Evolutionary conservation across 345 rosid genomes (phyloP).

Genomic region (Erodium maritimum): DNA sequence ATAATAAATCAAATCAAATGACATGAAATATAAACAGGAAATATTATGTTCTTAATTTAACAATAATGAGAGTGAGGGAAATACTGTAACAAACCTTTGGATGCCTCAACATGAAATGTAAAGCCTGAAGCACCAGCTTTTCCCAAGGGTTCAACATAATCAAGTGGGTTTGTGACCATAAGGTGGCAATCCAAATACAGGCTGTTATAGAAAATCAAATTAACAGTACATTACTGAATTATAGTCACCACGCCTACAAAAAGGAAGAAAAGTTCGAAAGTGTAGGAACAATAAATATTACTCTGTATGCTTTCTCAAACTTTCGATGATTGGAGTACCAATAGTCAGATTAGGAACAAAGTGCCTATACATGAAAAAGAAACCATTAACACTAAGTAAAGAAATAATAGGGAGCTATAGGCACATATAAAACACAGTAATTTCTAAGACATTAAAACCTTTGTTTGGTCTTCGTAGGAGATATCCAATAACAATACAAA

Average conservation of each 20-base stretch:
- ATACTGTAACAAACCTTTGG: constrained; percentile 41
- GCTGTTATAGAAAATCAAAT: constrained; percentile 24
- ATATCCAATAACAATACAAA: no score
- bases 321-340: constrained; percentile 82
- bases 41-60: background rate
- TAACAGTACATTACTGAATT: constrained; percentile 1
- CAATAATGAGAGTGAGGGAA: background rate
- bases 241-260: background rate
- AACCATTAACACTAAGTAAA: background rate
- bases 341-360: constrained; percentile 82
- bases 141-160: constrained; percentile 62
- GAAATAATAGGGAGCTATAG: background rate
- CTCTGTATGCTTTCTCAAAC: constrained; percentile 85
- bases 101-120: constrained; percentile 82
- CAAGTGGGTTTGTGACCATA: constrained; percentile 86
- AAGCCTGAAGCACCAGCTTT: constrained; percentile 95
- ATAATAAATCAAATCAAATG: background rate
- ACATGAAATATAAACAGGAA: background rate
- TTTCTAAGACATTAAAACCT: no score
- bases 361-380: constrained; percentile 35
- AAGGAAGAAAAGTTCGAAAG: background rate
- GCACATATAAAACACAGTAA: background rate
- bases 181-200: constrained; percentile 93
- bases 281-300: constrained; percentile 12
- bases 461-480: no score